Evolutionary conservation across 225 moss, liverwort and hornwort species (phyloP).

Genomic region (Bryum argenteum): DNA sequence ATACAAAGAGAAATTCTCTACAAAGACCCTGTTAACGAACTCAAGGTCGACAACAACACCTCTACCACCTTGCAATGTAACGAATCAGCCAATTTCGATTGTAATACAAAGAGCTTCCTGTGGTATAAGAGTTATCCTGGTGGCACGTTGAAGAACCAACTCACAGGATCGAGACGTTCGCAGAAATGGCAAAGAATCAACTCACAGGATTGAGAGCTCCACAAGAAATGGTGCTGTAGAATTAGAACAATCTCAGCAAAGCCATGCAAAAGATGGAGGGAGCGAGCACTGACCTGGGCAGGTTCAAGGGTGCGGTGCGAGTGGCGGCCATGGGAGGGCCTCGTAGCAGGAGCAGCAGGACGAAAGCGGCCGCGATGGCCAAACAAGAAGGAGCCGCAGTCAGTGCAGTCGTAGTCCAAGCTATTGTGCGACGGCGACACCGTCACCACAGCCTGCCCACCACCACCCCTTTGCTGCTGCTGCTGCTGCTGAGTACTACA

Average conservation of each 20-base stretch:
- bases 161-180: neutral
- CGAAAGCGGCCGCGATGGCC: conserved; percentile 52
- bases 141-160: neutral
- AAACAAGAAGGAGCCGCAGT: conserved; percentile 64
- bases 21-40: no score
- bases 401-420: conserved; percentile 58
- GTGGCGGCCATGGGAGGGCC: conserved; percentile 32
- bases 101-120: no score
- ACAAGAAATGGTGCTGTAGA: neutral
- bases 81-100: no score
- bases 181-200: neutral
- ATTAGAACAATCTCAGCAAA: neutral
- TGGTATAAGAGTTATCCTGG: neutral
- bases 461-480: no score
- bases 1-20: no score
- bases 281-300: conserved; percentile 33
- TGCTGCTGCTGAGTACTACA: conserved; percentile 13
- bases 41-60: no score
- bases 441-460: conserved; percentile 9
- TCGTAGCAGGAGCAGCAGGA: conserved; percentile 26
- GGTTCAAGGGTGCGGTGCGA: conserved; percentile 18
- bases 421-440: conserved; percentile 47
- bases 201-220: no score
- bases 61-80: no score
- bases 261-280: neutral